phyloP scores from a whole-genome alignment of 2,329 filamentous ascomycete genomes.

The Exophiala bonariae region DNA sequence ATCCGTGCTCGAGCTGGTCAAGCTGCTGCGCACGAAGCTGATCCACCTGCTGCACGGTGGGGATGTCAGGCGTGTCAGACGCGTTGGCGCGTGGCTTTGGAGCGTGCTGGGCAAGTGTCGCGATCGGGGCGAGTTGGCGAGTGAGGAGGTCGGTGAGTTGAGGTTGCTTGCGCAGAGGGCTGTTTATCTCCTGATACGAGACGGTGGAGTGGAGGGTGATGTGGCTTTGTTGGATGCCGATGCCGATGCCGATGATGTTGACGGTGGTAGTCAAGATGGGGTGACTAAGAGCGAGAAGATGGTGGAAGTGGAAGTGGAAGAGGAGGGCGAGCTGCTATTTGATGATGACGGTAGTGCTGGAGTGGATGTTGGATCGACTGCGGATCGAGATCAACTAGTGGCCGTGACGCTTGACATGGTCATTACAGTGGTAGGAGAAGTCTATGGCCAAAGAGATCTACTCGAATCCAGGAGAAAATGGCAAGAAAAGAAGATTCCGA shows the following conservation, averaged over 20 bases:
- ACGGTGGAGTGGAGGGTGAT: slow-evolving; percentile 22
- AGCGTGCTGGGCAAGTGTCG: slow-evolving; percentile 73
- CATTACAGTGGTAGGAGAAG: slow-evolving; percentile 80
- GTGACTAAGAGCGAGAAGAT: no score
- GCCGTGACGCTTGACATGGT: slow-evolving; percentile 81
- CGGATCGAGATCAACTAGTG: slow-evolving; percentile 27
- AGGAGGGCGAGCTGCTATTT: slow-evolving; percentile 5
- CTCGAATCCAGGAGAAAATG: slow-evolving; percentile 69
- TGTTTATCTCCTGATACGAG: slow-evolving; percentile 40
- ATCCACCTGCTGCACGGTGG: slow-evolving; percentile 63
- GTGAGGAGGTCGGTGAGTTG: slow-evolving; percentile 72
- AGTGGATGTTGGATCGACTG: slow-evolving; percentile 50
- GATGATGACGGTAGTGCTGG: slow-evolving; percentile 1
- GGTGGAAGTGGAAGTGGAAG: not conserved
- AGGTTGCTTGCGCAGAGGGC: slow-evolving; percentile 79
- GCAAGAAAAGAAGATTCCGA: slow-evolving; percentile 21
- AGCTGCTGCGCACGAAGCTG: slow-evolving; percentile 58
- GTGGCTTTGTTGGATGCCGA: slow-evolving; percentile 7
- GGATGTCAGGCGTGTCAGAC: slow-evolving; percentile 60
- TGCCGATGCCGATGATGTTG: slow-evolving; percentile 32
- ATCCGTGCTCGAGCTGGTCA: slow-evolving; percentile 65
- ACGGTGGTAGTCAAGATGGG: not conserved
- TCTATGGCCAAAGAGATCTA: slow-evolving; percentile 85
- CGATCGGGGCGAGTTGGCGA: slow-evolving; percentile 71
- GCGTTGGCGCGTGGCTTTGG: slow-evolving; percentile 83